phyloP scores from a whole-genome alignment of 1,139 yeast species.

The Kodamaea derodonti region DNA sequence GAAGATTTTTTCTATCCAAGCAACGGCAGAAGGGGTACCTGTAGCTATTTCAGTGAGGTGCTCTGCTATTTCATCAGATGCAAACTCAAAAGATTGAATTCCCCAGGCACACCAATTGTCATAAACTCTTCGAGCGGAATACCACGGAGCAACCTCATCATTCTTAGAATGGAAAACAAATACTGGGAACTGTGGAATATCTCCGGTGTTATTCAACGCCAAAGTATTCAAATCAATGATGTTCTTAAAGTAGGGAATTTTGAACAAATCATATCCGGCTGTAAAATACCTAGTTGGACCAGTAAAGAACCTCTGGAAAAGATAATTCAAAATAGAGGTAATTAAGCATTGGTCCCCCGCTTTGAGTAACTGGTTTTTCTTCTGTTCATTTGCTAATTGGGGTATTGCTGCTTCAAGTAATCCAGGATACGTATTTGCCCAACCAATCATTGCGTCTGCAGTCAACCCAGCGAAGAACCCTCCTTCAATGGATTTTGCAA shows the following conservation, averaged over 20 bases:
- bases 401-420: neutral
- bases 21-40: conserved; percentile 17
- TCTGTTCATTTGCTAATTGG: neutral
- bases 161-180: conserved; percentile 31
- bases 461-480: conserved; percentile 22
- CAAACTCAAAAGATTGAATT: conserved; percentile 6
- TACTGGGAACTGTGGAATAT: conserved; percentile 29
- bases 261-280: conserved; percentile 17
- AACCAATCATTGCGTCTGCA: conserved; percentile 22
- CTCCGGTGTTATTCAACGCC: conserved; percentile 18
- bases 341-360: conserved; percentile 6
- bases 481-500: conserved; percentile 20
- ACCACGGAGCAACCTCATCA: conserved; percentile 29
- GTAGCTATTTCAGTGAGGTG: conserved; percentile 11
- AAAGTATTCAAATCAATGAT: conserved; percentile 16
- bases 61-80: conserved; percentile 6
- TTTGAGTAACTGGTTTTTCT: neutral
- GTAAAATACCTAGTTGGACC: conserved; percentile 14
- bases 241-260: conserved; percentile 10
- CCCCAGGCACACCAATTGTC: conserved; percentile 31
- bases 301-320: conserved; percentile 12
- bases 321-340: conserved; percentile 8
- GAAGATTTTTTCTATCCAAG: conserved; percentile 15
- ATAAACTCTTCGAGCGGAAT: conserved; percentile 20
- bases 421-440: conserved; percentile 24